A percentile compares a stretch with the other conserved stretches of the same genome.
phyloP scores from a whole-genome alignment of 2,329 filamentous ascomycete species.

The Cladosporium sphaerospermum region DNA sequence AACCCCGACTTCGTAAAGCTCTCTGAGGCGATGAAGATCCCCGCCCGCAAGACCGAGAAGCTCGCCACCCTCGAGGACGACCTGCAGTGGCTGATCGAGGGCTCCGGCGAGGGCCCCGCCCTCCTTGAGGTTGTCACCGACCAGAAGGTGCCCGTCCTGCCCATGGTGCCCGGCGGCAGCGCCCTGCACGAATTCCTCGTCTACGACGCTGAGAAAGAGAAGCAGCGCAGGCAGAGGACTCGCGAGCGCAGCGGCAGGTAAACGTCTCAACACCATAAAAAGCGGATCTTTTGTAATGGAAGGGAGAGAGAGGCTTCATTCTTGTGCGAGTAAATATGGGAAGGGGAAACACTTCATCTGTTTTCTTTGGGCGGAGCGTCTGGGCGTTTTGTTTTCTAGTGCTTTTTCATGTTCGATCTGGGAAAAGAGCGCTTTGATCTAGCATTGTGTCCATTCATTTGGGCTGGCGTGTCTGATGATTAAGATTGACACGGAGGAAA shows the following conservation, averaged over 20 bases:
- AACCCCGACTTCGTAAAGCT: constrained; percentile 97
- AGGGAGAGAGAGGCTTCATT: not conserved
- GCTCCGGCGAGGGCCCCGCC: constrained; percentile 72
- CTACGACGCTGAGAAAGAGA: constrained; percentile 62
- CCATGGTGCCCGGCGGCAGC: constrained; percentile 88
- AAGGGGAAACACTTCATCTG: no score
- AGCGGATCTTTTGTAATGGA: not conserved
- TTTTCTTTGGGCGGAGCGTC: no score
- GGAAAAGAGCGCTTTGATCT: no score
- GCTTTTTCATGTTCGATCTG: no score
- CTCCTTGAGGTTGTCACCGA: constrained; percentile 89
- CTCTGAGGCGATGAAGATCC: constrained; percentile 82
- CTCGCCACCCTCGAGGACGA: constrained; percentile 70
- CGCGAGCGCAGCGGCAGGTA: constrained; percentile 33
- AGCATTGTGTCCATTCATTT: no score
- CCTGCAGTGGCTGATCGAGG: constrained; percentile 79
- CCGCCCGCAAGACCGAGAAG: constrained; percentile 64
- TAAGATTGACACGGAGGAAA: no score
- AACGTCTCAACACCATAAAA: not conserved
- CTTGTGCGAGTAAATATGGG: no score
- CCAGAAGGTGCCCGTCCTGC: constrained; percentile 84
- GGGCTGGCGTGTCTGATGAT: no score
- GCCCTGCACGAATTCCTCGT: constrained; percentile 89
- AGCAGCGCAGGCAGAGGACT: constrained; percentile 32
- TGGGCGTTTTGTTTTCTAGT: no score